A percentile compares a stretch with the other conserved stretches of the same genome.
These are phyloP conservation scores for Termitomyces sp. DNA, from an alignment of 768 basidiomycete species.

Conservation along the genomic window DNA sequence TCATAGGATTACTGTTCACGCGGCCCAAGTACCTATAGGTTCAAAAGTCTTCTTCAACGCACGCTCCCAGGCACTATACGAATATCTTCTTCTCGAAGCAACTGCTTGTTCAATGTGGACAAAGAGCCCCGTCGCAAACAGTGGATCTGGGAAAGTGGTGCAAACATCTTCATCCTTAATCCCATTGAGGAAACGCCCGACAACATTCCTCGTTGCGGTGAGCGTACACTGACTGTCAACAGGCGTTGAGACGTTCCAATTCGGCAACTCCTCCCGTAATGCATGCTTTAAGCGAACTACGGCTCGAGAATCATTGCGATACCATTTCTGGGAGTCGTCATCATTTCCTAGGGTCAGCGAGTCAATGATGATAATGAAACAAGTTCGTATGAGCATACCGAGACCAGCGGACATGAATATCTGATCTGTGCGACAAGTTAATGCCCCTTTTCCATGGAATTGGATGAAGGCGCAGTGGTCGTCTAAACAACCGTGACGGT, in stretches of 20 bases:
- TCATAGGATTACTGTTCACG: neutral
- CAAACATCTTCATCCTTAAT: constrained; percentile 26
- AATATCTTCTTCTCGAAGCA: constrained; percentile 13
- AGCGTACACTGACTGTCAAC: constrained; percentile 34
- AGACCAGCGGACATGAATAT: constrained; percentile 44
- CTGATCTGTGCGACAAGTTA: constrained; percentile 32
- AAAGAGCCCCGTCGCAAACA: constrained; percentile 29
- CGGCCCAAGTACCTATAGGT: neutral
- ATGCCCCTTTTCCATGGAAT: constrained; percentile 38
- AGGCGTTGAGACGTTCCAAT: constrained; percentile 35
- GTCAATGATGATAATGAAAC: neutral
- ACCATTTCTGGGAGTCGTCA: constrained; percentile 29
- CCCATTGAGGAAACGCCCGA: constrained; percentile 40
- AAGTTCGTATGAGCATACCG: constrained; percentile 20
- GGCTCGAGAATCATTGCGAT: constrained; percentile 28
- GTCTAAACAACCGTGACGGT: constrained; percentile 31
- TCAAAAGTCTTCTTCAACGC: constrained; percentile 29
- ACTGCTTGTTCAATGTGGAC: constrained; percentile 38
- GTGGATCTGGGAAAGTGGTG: constrained; percentile 18
- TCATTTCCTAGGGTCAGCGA: constrained; percentile 12
- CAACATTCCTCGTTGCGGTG: constrained; percentile 40
- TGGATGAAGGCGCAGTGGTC: constrained; percentile 41
- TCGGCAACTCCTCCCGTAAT: constrained; percentile 26
- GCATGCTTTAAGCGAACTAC: constrained; percentile 29
- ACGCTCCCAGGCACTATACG: constrained; percentile 29